Percentiles rank a stretch among this genome's conserved stretches.
phyloP scores from a whole-genome alignment of 495 filamentous ascomycete species.

The Hypomontagnella submonticulosa region DNA sequence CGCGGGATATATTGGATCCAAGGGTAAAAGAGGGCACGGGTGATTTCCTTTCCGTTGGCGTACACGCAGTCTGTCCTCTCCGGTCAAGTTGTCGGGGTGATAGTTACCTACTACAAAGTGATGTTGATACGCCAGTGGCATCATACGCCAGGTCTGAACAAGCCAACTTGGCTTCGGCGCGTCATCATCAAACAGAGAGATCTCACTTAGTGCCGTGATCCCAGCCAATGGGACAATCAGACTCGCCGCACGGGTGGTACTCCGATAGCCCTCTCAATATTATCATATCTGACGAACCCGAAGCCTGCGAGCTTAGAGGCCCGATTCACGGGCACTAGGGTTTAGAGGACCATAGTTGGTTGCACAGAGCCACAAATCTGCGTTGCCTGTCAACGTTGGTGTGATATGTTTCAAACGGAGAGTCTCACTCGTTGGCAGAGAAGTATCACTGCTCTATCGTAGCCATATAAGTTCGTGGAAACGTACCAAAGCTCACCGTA shows the following conservation, averaged over 20 bases:
- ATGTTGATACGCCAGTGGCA: constrained; percentile 8
- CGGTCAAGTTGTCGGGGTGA: constrained; percentile 7
- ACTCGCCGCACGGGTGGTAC: constrained; percentile 8
- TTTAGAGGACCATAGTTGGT: constrained; percentile 24
- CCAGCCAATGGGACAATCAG: constrained; percentile 7
- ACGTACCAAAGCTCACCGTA: constrained; percentile 1
- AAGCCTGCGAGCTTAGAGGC: constrained; percentile 19
- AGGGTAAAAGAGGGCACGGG: neutral
- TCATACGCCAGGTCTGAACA: constrained; percentile 8
- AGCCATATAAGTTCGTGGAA: constrained; percentile 2
- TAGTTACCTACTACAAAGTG: constrained; percentile 4
- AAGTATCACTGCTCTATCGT: neutral
- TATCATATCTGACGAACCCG: constrained; percentile 31
- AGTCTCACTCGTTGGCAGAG: constrained; percentile 4
- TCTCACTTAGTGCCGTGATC: constrained; percentile 1
- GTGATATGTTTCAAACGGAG: constrained; percentile 34
- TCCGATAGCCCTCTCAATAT: constrained; percentile 7
- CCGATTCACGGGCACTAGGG: constrained; percentile 25
- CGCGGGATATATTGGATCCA: neutral
- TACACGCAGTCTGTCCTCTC: neutral
- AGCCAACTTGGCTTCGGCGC: constrained; percentile 14
- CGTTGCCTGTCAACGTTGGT: constrained; percentile 36
- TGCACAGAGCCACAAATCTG: constrained; percentile 31
- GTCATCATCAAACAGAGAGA: constrained; percentile 31
- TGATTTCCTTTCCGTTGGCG: constrained; percentile 1